Percentiles rank a stretch among this genome's conserved stretches.
Evolutionary conservation across 176 grass and related monocot species (phyloP).

Genomic region (Chrysopogon serrulatus): DNA sequence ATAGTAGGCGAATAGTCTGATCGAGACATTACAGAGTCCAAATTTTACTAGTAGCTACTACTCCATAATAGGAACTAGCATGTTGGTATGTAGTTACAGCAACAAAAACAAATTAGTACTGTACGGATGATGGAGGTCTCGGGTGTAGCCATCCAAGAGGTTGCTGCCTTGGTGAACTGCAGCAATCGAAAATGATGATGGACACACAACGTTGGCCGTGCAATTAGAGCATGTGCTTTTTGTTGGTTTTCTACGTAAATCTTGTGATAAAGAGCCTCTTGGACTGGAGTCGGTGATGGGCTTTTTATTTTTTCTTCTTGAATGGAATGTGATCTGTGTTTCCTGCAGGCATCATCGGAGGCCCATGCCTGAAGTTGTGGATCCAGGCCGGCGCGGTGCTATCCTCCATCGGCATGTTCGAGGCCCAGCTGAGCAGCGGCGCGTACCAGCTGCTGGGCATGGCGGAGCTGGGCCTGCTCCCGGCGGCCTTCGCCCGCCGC

Average conservation of each 20-base stretch:
- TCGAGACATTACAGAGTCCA: not conserved
- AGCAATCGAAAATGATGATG: too few relatives aligned
- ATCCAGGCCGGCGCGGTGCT: slow-evolving; percentile 40
- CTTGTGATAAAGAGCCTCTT: too few relatives aligned
- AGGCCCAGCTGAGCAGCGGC: slow-evolving; percentile 53
- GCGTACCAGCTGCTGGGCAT: slow-evolving; percentile 58
- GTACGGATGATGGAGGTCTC: too few relatives aligned
- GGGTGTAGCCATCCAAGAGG: too few relatives aligned
- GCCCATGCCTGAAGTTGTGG: slow-evolving; percentile 43
- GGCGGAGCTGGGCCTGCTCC: slow-evolving; percentile 54
- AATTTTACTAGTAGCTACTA: not conserved
- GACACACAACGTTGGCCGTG: too few relatives aligned
- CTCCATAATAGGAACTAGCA: too few relatives aligned
- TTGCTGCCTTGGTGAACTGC: too few relatives aligned
- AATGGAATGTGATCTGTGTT: not conserved
- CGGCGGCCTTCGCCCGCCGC: slow-evolving; percentile 30
- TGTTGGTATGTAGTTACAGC: too few relatives aligned
- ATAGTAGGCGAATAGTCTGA: too few relatives aligned
- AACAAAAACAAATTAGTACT: too few relatives aligned
- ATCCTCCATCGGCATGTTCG: slow-evolving; percentile 47
- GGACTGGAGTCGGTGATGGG: not conserved
- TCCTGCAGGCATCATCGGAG: slow-evolving; percentile 30
- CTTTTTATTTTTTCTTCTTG: not conserved
- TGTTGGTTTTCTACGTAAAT: too few relatives aligned
- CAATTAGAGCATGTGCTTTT: too few relatives aligned